These are phyloP conservation scores for Fusarium chuoi DNA, from an alignment of 2,329 filamentous ascomycete genomes.

Conservation along the genomic window DNA sequence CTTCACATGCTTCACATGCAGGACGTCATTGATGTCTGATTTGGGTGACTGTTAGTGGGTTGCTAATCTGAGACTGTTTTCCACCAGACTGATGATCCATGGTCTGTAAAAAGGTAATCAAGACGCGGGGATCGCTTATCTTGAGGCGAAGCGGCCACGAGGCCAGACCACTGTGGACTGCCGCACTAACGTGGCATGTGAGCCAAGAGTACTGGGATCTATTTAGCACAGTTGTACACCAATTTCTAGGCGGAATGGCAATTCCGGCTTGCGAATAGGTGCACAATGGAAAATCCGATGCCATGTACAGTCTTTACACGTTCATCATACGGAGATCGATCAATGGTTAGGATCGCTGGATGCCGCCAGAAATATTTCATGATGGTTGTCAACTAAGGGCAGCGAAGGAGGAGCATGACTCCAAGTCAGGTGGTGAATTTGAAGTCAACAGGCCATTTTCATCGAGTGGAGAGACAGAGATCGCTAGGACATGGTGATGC, in stretches of 20 bases:
- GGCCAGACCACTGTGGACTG: neutral
- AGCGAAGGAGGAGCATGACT: neutral
- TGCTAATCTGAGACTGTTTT: neutral
- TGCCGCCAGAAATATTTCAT: neutral
- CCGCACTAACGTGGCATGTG: neutral
- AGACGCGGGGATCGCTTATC: neutral
- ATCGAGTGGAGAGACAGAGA: neutral
- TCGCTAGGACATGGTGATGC: neutral
- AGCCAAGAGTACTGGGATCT: neutral
- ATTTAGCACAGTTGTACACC: neutral
- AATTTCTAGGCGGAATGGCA: neutral
- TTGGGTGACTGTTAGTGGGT: accelerated
- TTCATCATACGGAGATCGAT: neutral
- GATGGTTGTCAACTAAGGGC: neutral
- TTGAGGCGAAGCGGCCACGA: neutral
- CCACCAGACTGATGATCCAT: neutral
- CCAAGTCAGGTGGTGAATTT: too few species aligned
- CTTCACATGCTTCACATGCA: neutral
- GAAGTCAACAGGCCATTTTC: neutral
- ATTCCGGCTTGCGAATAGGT: neutral
- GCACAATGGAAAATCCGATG: neutral
- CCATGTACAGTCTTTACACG: neutral
- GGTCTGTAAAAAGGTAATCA: neutral
- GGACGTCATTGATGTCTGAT: neutral
- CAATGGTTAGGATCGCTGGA: too few species aligned